Base-by-base conservation (phyloP, 495 filamentous ascomycete genomes). In the Penicillium angulare region DNA sequence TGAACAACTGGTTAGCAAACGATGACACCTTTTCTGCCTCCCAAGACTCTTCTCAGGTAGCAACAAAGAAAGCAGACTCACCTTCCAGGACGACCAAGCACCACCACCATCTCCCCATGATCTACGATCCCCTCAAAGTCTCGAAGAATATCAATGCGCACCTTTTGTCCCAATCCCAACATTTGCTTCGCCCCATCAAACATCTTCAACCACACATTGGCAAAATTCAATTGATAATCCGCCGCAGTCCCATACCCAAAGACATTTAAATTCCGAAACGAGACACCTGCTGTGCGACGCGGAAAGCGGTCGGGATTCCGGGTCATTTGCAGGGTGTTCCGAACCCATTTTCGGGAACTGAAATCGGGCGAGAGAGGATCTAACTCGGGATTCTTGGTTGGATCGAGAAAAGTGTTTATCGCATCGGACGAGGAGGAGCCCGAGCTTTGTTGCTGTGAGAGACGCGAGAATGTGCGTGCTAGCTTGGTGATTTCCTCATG, bases 81-180 rank as follows among this genome's bases (percentile, higher is more conserved):
- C 68, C 66, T 69, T 53, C 89, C 89, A 3, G 89, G 89, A 36
- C 86, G 83, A 16, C 89, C 89, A 18, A 93, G 69, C 0, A 91
- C 89, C 2, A 91, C 79, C 7, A 89, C 57, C 86, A 93, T 90
- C 72, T 92, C 89, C 16, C 89, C 89, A 56, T 77, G 82, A 43
- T 76, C 72, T 9, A 92, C 81, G n/a, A 92, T 56, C 2, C 88
- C 89, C 51, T 91, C 86, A 56, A 92, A 90, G 56, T 86, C 71
- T n/a, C 80, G 82, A 52, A 92, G 63, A 50, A 93, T 71, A 53
- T 90, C 84, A 48, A 91, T 88, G 52, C 86, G 84, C 13, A 67
- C 57, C 45, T 80, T 81, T 55, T 81, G 67, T 4, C 75, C 71
- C 43, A 63, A 48, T 6, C 82, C 83, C 13, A 85, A 53, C 1